These are phyloP conservation scores for Geranomyces michiganensis DNA, from an alignment of 192 early-diverging fungal genomes.

Conservation along the genomic window DNA sequence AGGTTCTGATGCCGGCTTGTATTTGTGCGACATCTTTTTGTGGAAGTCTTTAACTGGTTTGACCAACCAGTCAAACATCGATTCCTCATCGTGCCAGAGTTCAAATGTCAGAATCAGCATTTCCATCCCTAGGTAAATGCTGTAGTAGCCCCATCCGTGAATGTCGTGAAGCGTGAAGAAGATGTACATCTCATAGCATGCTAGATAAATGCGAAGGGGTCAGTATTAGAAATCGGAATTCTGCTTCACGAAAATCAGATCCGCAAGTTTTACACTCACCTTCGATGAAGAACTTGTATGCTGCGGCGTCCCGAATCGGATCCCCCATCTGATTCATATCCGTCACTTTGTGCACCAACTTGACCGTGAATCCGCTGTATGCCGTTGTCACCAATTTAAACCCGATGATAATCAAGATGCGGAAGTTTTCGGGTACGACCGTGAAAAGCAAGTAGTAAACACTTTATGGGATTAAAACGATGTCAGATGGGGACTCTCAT, in stretches of 20 bases:
- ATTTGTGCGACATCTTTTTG: too few relatives aligned
- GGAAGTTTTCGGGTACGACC: background rate
- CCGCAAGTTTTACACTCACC: background rate
- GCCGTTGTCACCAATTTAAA: slow-evolving; percentile 11
- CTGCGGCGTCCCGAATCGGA: background rate
- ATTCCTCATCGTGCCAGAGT: slow-evolving; percentile 3
- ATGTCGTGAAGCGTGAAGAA: slow-evolving; percentile 12
- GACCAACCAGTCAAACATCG: background rate
- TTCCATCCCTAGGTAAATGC: slow-evolving; percentile 13
- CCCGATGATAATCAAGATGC: slow-evolving; percentile 8
- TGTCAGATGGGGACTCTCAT: too few relatives aligned
- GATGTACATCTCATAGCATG: slow-evolving; percentile 16
- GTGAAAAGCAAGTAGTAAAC: slow-evolving; percentile 7
- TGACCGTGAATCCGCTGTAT: background rate
- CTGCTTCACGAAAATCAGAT: too few relatives aligned
- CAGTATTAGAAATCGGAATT: too few relatives aligned
- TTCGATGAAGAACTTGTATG: slow-evolving; percentile 1
- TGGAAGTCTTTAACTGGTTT: too few relatives aligned
- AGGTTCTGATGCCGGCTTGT: too few relatives aligned
- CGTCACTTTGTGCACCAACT: slow-evolving; percentile 6
- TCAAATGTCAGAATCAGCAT: background rate
- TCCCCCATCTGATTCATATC: background rate
- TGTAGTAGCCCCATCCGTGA: slow-evolving; percentile 3
- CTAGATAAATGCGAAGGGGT: too few relatives aligned
- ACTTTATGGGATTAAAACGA: background rate